Conservation (phyloP, 192 early-diverging fungal species). For the Backusella tarrabulga region DNA sequence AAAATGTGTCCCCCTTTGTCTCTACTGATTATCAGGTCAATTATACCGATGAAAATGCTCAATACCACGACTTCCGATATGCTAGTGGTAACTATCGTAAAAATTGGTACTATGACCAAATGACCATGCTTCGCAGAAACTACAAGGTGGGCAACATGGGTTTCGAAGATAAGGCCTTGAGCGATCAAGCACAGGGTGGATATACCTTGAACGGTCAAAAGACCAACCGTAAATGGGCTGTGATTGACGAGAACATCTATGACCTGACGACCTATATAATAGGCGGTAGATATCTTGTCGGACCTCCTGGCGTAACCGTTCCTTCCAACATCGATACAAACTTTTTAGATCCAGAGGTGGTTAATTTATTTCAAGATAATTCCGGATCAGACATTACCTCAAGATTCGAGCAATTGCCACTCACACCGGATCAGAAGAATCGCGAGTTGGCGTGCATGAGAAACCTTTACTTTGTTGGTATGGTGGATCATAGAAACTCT, state of each 20-base stretch:
- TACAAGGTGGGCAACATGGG: slow-evolving; percentile 69
- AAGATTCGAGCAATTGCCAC: slow-evolving; percentile 53
- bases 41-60: slow-evolving; percentile 45
- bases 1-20: slow-evolving; percentile 43
- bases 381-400: slow-evolving; percentile 62
- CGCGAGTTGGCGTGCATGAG: slow-evolving; percentile 72
- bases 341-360: slow-evolving; percentile 59
- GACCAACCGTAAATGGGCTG: slow-evolving; percentile 51
- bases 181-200: slow-evolving; percentile 44
- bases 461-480: slow-evolving; percentile 81
- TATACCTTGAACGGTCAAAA: slow-evolving; percentile 29
- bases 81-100: slow-evolving; percentile 56
- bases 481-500: slow-evolving; percentile 81
- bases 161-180: slow-evolving; percentile 51
- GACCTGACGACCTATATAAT: slow-evolving; percentile 69
- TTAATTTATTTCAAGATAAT: slow-evolving; percentile 61
- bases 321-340: slow-evolving; percentile 43
- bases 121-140: slow-evolving; percentile 56
- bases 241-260: slow-evolving; percentile 68
- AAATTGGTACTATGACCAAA: slow-evolving; percentile 67
- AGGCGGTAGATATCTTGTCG: slow-evolving; percentile 43
- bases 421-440: slow-evolving; percentile 39
- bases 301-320: slow-evolving; percentile 38
- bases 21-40: slow-evolving; percentile 49
- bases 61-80: slow-evolving; percentile 73